These are phyloP conservation scores for Ustilago esculenta DNA, from an alignment of 1,284 basidiomycete species.

Conservation along the genomic window DNA sequence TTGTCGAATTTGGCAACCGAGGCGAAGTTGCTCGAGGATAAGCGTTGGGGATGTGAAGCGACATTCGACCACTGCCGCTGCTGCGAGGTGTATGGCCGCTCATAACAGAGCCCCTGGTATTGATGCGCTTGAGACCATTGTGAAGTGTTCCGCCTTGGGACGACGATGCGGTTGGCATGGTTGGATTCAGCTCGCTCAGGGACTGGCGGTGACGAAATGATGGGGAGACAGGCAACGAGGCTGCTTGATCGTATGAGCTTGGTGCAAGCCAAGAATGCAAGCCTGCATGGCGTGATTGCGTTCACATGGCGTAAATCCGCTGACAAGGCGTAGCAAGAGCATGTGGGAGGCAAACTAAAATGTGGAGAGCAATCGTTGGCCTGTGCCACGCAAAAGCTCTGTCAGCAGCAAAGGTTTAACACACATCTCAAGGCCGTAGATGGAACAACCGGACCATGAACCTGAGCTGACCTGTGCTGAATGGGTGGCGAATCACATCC, in stretches of 20 bases:
- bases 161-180: not conserved
- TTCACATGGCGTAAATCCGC: no score
- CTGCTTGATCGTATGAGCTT: no score
- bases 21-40: constrained; percentile 19
- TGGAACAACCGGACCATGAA: no score
- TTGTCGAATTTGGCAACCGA: constrained; percentile 2
- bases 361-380: not conserved
- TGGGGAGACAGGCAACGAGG: no score
- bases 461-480: no score
- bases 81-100: constrained; percentile 13
- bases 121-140: constrained; percentile 17
- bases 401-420: no score
- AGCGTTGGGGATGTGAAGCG: constrained; percentile 38
- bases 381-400: not conserved
- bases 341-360: no score
- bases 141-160: not conserved
- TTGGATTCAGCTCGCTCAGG: not conserved
- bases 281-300: constrained; percentile 1
- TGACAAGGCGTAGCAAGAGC: no score
- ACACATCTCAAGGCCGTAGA: no score
- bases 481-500: no score
- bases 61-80: constrained; percentile 13
- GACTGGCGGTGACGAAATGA: not conserved
- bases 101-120: constrained; percentile 17
- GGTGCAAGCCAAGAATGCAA: no score